Evolutionary conservation across 768 basidiomycete genomes (phyloP).

Genomic region (Mycena indigotica): DNA sequence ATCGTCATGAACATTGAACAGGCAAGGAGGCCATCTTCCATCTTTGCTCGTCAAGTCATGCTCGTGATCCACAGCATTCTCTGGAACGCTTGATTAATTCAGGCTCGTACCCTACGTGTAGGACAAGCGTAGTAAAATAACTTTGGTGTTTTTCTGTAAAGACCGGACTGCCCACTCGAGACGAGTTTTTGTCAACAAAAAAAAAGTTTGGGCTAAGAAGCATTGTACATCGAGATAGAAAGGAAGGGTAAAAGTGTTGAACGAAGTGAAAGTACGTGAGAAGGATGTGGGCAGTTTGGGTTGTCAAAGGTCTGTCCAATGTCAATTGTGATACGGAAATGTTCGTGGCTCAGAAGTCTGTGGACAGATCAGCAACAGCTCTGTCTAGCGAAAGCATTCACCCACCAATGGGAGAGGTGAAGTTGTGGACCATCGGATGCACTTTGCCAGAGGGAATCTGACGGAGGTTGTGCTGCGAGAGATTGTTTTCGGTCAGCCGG

Average conservation of each 20-base stretch:
- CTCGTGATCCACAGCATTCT: too few species aligned
- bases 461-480: conserved; percentile 44
- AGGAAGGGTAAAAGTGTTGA: not conserved
- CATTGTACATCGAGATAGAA: not conserved
- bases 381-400: too few species aligned
- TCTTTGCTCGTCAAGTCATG: too few species aligned
- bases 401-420: conserved; percentile 71
- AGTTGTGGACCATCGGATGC: conserved; percentile 62
- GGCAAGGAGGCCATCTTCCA: too few species aligned
- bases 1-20: too few species aligned
- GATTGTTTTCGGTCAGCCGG: conserved; percentile 43
- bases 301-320: not conserved
- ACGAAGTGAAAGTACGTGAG: not conserved
- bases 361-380: not conserved
- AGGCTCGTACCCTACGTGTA: too few species aligned
- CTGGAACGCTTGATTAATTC: too few species aligned
- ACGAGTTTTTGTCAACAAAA: not conserved
- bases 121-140: too few species aligned
- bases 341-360: not conserved
- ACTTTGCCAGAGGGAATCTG: conserved; percentile 30
- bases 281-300: not conserved
- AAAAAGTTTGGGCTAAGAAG: not conserved
- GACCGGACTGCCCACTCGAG: not conserved
- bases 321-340: not conserved
- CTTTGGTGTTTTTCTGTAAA: not conserved